These are phyloP conservation scores for Neonothopanus nambi DNA, from an alignment of 1,284 basidiomycete genomes.

Conservation along the genomic window DNA sequence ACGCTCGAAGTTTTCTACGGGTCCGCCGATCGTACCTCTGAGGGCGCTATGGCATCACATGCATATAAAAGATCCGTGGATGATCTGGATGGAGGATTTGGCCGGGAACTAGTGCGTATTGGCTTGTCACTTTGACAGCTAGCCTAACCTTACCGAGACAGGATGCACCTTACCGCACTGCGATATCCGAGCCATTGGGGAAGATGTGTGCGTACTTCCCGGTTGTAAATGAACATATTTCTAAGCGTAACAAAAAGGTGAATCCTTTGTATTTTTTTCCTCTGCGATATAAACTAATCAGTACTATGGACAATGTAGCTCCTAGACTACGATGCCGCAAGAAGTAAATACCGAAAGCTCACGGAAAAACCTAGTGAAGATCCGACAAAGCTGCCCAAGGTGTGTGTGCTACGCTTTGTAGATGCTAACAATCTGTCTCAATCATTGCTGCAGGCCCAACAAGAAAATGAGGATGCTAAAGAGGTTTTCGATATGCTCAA, in stretches of 20 bases:
- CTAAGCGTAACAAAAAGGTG: conserved; percentile 97
- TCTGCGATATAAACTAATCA: neutral
- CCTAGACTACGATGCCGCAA: conserved; percentile 92
- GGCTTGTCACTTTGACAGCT: too few relatives aligned
- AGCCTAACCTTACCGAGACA: conserved; percentile 30
- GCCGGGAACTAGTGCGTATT: conserved; percentile 76
- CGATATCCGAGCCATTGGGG: conserved; percentile 92
- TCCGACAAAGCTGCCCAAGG: conserved; percentile 85
- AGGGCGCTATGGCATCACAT: conserved; percentile 96
- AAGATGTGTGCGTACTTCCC: conserved; percentile 97
- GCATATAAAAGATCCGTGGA: conserved; percentile 96
- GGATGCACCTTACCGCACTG: conserved; percentile 94
- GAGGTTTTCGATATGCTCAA: conserved; percentile 94
- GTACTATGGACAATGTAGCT: conserved; percentile 49
- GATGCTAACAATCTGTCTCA: conserved; percentile 7
- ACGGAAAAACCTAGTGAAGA: conserved; percentile 95
- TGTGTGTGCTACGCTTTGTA: conserved; percentile 30
- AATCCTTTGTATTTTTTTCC: conserved; percentile 14
- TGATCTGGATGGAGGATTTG: conserved; percentile 87
- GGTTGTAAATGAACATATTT: conserved; percentile 90
- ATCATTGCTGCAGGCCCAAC: conserved; percentile 66
- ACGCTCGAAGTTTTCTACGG: conserved; percentile 94
- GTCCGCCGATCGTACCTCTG: conserved; percentile 80
- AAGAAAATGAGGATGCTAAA: conserved; percentile 92
- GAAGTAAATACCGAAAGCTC: conserved; percentile 86